phyloP scores from a whole-genome alignment of 192 early-diverging fungal genomes.

The Phycomyces nitens region DNA sequence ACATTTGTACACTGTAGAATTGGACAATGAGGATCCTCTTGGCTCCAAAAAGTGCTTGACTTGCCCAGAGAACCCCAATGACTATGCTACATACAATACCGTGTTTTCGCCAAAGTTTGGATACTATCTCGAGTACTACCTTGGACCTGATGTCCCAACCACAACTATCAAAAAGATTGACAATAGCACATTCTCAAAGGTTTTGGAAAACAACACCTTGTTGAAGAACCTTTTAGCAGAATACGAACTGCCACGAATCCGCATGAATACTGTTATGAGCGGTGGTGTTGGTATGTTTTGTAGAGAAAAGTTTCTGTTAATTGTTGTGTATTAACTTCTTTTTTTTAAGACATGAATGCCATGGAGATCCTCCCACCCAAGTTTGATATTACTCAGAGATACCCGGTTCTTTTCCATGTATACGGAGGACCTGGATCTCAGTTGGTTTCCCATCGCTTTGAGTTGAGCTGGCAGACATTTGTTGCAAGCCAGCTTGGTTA shows the following conservation, averaged over 20 bases:
- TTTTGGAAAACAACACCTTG: conserved; percentile 56
- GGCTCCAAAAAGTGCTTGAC: conserved; percentile 24
- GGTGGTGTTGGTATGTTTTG: conserved; percentile 30
- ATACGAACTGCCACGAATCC: conserved; percentile 59
- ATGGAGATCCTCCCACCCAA: conserved; percentile 75
- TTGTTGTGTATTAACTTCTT: not conserved
- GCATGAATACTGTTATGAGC: conserved; percentile 32
- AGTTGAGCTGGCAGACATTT: conserved; percentile 67
- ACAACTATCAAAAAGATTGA: conserved; percentile 59
- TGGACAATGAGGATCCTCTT: conserved; percentile 3
- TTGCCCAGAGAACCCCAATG: conserved; percentile 35
- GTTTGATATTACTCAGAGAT: conserved; percentile 69
- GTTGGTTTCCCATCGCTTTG: conserved; percentile 61
- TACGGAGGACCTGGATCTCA: conserved; percentile 94
- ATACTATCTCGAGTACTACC: conserved; percentile 75
- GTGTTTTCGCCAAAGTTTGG: conserved; percentile 70
- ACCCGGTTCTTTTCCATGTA: conserved; percentile 85
- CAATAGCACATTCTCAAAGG: conserved; percentile 49
- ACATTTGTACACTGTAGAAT: conserved; percentile 35
- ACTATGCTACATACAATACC: conserved; percentile 63
- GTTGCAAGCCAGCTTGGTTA: conserved; percentile 62
- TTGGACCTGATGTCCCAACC: conserved; percentile 84
- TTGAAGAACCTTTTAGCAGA: conserved; percentile 43
- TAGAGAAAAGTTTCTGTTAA: not conserved
- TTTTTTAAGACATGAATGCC: conserved; percentile 62